Conservation (phyloP, 2,329 filamentous ascomycete species). For the Botryotinia globosa region DNA sequence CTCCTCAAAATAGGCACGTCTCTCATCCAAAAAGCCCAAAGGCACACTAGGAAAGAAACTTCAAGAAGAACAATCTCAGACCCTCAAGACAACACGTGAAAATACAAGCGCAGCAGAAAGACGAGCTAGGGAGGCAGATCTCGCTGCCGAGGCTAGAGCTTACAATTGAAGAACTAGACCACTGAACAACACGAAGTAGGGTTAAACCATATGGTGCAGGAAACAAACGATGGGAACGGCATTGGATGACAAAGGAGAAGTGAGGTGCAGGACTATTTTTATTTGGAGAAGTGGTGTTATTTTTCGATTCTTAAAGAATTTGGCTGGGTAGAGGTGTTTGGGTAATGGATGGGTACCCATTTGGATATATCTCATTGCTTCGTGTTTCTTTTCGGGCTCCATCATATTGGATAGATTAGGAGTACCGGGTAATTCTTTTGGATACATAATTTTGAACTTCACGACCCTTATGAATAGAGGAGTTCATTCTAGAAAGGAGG, state of each 20-base stretch:
- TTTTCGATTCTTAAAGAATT: background rate
- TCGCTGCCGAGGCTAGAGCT: conserved; percentile 52
- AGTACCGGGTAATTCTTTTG: background rate
- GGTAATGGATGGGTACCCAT: background rate
- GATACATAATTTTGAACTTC: background rate
- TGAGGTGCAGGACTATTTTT: background rate
- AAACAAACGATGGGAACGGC: background rate
- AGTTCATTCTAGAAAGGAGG: conserved; percentile 64
- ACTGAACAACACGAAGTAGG: background rate
- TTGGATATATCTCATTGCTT: background rate
- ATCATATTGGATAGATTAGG: background rate
- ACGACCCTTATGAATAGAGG: conserved; percentile 46
- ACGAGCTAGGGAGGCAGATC: conserved; percentile 61
- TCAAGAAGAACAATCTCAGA: conserved; percentile 72
- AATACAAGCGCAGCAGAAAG: conserved; percentile 66
- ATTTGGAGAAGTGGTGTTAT: background rate
- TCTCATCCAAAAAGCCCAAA: background rate
- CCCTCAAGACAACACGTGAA: conserved; percentile 63
- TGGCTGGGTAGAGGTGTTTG: background rate
- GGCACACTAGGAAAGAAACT: conserved; percentile 63
- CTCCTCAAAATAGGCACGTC: background rate
- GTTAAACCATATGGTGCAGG: background rate
- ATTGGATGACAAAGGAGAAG: background rate
- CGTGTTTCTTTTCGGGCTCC: background rate
- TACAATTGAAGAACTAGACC: conserved; percentile 49